Evolutionary conservation across 345 rosid genomes (phyloP), one percentile per base, ranked within the genome.

Genomic region (Eucalyptus cloeziana): DNA sequence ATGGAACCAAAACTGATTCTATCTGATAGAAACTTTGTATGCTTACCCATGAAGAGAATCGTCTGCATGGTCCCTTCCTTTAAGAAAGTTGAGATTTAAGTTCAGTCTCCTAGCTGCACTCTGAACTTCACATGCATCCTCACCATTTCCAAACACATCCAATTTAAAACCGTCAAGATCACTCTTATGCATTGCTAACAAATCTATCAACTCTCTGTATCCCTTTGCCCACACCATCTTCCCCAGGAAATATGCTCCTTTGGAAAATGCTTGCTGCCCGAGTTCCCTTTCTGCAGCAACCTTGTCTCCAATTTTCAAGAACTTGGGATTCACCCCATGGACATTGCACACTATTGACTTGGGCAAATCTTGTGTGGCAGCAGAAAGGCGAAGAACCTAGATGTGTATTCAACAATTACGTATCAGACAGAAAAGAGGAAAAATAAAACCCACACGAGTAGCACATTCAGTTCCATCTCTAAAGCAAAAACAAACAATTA

Each of bases 211-310:
- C 91, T 98, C 99, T 88, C 92, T 93, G 94, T 98, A 98, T 88
- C 99, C 99, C 94, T 98, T 98, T 89, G 99, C 99, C 99, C 99
- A 98, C 81, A 98, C 98, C 99, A 98, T 94, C 93, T 98, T 98
- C 58, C 99, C 99, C 85, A 98, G 92, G 90, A 98, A 98, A 91
- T 98, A 98, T 60, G 99, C 99, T 87, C 98, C 99, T 91, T 98
- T 97, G 54, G 98, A 97, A 92, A 98, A 97, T 87, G 98, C 95
- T 93, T 95, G 95, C 93, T 96, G 96, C 89, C 99, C 99, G 67
- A 93, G 97, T 89, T 96, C 97, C 91, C 92, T 94, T 89, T 97
- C 98, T 87, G 94, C 95, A 86, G 96, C 96, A 86, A 97, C 91
- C 87, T 93, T 97, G 80, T 97, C 99, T 85, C 99, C 99, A 89